Conservation (phyloP, 805 yeast genomes). For the Millerago galiae region DNA sequence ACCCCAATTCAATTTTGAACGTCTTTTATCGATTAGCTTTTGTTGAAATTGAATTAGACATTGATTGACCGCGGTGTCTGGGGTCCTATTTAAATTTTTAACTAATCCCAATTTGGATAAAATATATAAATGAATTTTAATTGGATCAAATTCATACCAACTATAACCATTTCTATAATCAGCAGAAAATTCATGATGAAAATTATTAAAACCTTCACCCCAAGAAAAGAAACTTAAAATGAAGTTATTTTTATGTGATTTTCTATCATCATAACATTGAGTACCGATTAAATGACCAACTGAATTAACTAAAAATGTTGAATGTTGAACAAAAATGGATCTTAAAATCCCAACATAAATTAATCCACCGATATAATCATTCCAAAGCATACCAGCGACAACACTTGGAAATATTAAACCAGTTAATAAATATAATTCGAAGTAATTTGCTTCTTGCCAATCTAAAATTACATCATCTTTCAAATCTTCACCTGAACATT, state of each 20-base stretch:
- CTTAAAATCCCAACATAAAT: constrained; percentile 75
- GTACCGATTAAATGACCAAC: constrained; percentile 75
- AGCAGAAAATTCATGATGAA: constrained; percentile 92
- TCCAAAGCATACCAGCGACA: constrained; percentile 62
- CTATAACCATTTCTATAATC: constrained; percentile 76
- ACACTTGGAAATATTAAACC: constrained; percentile 59
- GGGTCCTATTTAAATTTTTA: constrained; percentile 44
- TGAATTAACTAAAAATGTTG: constrained; percentile 71
- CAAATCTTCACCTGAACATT: constrained; percentile 49
- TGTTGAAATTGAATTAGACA: constrained; percentile 80
- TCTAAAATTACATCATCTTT: constrained; percentile 45
- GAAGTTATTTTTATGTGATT: constrained; percentile 67
- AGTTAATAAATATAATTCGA: constrained; percentile 41
- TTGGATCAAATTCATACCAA: constrained; percentile 79
- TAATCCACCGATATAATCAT: constrained; percentile 71
- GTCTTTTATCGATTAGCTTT: constrained; percentile 66
- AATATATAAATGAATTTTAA: constrained; percentile 59
- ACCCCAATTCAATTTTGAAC: constrained; percentile 86
- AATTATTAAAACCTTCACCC: constrained; percentile 91
- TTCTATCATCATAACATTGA: constrained; percentile 67
- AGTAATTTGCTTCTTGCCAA: constrained; percentile 31
- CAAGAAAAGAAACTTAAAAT: constrained; percentile 58
- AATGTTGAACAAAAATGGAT: constrained; percentile 69
- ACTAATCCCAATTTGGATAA: constrained; percentile 52
- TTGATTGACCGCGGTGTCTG: constrained; percentile 46